Evolutionary conservation across 805 yeast genomes (phyloP).

Genomic region (Kluyveromyces aestuarii): DNA sequence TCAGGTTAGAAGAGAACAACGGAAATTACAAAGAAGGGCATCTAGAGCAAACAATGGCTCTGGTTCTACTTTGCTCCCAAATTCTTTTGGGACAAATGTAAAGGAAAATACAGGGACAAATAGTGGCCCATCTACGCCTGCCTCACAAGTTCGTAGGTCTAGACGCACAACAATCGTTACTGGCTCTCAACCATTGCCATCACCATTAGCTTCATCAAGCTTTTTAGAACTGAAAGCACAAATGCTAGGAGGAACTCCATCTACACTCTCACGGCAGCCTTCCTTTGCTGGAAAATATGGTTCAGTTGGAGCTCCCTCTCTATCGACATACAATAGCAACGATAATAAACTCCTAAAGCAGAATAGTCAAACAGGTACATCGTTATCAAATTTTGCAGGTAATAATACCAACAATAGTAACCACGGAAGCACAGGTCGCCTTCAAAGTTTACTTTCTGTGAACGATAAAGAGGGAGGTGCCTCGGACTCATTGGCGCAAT

Average conservation of each 20-base stretch:
- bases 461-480: not conserved
- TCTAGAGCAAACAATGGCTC: constrained; percentile 19
- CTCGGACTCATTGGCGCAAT: not conserved
- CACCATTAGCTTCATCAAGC: constrained; percentile 59
- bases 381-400: not conserved
- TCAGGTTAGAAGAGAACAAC: constrained; percentile 36
- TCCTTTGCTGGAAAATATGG: constrained; percentile 8
- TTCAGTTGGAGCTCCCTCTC: not conserved
- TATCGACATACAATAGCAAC: not conserved
- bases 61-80: constrained; percentile 5
- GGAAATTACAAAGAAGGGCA: constrained; percentile 33
- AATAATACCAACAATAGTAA: not conserved
- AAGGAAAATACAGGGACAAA: not conserved
- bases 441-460: not conserved
- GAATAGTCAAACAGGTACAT: not conserved
- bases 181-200: constrained; percentile 89
- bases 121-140: constrained; percentile 8
- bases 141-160: constrained; percentile 32
- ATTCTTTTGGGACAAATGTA: not conserved
- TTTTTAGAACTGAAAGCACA: constrained; percentile 28
- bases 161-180: constrained; percentile 72
- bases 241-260: constrained; percentile 11
- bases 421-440: not conserved
- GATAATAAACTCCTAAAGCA: not conserved
- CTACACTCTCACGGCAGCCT: constrained; percentile 9